These are phyloP conservation scores for Metahyphopichia silvanorum DNA, from an alignment of 805 yeast genomes.

Conservation along the genomic window DNA sequence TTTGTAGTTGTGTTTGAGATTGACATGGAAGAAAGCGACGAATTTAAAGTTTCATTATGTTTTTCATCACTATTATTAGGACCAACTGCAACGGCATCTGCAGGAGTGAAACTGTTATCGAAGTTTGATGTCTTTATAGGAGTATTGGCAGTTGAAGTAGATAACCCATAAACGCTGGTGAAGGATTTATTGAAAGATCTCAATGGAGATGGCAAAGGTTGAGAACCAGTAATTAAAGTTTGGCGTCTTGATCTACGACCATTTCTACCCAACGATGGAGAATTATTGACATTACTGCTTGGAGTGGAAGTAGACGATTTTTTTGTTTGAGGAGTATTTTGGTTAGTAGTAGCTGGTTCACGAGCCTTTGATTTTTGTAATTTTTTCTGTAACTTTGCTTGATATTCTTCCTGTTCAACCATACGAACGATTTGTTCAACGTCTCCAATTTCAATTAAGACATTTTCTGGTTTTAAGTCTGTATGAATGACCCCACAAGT, in stretches of 20 bases:
- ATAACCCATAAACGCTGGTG: constrained; percentile 32
- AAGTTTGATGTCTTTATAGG: constrained; percentile 22
- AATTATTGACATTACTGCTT: constrained; percentile 10
- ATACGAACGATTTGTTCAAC: constrained; percentile 71
- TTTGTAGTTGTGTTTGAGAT: constrained; percentile 22
- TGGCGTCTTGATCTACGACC: constrained; percentile 62
- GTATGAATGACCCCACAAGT: constrained; percentile 75
- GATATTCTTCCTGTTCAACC: constrained; percentile 60
- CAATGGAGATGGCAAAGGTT: constrained; percentile 87
- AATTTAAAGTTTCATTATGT: constrained; percentile 23
- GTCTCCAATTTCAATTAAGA: constrained; percentile 76
- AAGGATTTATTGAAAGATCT: constrained; percentile 50
- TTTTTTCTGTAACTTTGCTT: constrained; percentile 41
- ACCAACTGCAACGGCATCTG: not conserved
- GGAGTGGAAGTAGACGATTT: constrained; percentile 4
- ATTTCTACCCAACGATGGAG: constrained; percentile 40
- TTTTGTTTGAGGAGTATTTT: constrained; percentile 7
- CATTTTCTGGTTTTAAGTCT: constrained; percentile 72
- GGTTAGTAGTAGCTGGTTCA: constrained; percentile 8
- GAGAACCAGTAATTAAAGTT: constrained; percentile 83
- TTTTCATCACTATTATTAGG: constrained; percentile 1
- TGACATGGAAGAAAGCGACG: constrained; percentile 42
- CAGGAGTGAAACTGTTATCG: constrained; percentile 3
- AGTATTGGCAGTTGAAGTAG: constrained; percentile 39
- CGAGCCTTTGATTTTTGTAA: constrained; percentile 37